These are phyloP conservation scores for Ogataea naganishii DNA, from an alignment of 805 yeast species.

Conservation along the genomic window DNA sequence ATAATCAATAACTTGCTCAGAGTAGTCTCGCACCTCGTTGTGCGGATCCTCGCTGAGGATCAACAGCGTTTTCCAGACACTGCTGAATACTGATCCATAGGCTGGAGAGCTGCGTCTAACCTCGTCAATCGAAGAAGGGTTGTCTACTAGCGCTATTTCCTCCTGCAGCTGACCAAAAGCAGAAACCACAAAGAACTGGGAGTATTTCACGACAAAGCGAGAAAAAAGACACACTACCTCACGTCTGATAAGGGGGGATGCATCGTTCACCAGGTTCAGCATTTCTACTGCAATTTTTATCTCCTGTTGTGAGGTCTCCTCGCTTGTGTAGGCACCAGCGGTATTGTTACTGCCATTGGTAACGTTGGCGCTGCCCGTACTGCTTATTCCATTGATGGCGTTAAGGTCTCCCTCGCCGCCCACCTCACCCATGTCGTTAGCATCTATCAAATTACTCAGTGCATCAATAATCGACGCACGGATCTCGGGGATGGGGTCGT, in stretches of 20 bases:
- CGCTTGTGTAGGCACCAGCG: slow-evolving; percentile 9
- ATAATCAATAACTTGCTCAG: slow-evolving; percentile 68
- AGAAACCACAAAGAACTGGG: slow-evolving; percentile 71
- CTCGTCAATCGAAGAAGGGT: slow-evolving; percentile 52
- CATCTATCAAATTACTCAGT: slow-evolving; percentile 58
- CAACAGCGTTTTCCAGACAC: slow-evolving; percentile 80
- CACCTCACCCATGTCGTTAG: slow-evolving; percentile 27
- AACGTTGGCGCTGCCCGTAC: slow-evolving; percentile 1
- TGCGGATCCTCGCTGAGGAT: slow-evolving; percentile 85
- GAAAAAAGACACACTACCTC: slow-evolving; percentile 77
- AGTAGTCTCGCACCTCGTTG: slow-evolving; percentile 63
- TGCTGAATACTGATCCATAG: slow-evolving; percentile 76
- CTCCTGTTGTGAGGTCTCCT: slow-evolving; percentile 58
- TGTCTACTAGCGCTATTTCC: slow-evolving; percentile 60
- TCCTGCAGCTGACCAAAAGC: slow-evolving; percentile 81
- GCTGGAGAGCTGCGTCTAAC: slow-evolving; percentile 66
- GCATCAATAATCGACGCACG: slow-evolving; percentile 77
- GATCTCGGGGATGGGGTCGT: slow-evolving; percentile 93
- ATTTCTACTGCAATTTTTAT: slow-evolving; percentile 61
- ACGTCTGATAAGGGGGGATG: slow-evolving; percentile 80
- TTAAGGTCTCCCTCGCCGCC: slow-evolving; percentile 9
- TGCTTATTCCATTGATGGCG: not conserved
- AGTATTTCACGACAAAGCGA: slow-evolving; percentile 59
- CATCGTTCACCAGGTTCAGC: slow-evolving; percentile 68
- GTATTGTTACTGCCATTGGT: slow-evolving; percentile 17